Evolutionary conservation across 2,329 filamentous ascomycete species (phyloP).

Genomic region (Monilinia polystroma): DNA sequence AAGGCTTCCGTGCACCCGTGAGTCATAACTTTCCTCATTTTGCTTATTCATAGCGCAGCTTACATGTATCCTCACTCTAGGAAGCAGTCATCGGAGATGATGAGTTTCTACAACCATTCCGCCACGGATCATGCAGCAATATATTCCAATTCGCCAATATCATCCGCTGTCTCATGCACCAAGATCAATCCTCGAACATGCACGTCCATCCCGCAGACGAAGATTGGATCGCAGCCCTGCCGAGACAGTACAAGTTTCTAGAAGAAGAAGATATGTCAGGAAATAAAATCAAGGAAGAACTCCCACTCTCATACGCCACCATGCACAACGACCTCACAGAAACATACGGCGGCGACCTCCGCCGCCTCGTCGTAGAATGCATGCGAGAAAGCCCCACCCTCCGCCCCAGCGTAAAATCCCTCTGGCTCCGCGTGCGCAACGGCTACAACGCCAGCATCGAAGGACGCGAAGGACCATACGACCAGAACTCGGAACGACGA

Average conservation of each 20-base stretch:
- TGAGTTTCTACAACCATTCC: not conserved
- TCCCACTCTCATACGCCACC: not conserved
- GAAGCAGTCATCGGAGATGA: not conserved
- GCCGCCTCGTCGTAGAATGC: not conserved
- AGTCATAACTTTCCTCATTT: not conserved
- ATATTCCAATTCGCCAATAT: constrained; percentile 16
- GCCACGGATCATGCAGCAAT: constrained; percentile 14
- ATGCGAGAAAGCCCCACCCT: not conserved
- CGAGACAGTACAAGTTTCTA: not conserved
- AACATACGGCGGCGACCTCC: not conserved
- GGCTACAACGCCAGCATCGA: not conserved
- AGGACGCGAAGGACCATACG: not conserved
- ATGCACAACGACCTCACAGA: not conserved
- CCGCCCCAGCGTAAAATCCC: not conserved
- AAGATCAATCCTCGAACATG: fast-evolving
- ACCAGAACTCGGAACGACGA: fast-evolving
- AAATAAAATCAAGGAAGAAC: not conserved
- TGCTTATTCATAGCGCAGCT: not conserved
- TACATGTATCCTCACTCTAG: not conserved
- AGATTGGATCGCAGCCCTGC: not conserved
- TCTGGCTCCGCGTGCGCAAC: not conserved
- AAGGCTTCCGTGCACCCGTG: constrained; percentile 6
- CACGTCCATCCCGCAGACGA: not conserved
- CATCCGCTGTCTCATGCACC: constrained; percentile 4
- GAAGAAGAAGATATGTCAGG: no score